Base-by-base conservation (phyloP, 345 rosid genomes). In the Capsella bursapastoris region DNA sequence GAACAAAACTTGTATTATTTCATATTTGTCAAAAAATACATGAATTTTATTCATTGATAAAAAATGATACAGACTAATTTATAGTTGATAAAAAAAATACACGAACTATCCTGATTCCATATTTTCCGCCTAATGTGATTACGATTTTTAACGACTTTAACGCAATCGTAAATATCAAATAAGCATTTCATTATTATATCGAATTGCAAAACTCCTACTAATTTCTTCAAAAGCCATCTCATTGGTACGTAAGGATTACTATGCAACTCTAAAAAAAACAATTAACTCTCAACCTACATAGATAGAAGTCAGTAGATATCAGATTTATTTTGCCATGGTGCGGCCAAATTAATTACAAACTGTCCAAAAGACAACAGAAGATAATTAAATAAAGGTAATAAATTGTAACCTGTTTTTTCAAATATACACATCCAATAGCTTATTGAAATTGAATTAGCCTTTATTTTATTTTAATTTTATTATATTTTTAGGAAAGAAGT, bases 301-400 rank as follows among this genome's bases (percentile, higher is more conserved):
- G 12, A 47, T 10, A 47, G 25, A 15, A 48, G 52, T 7, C 27
- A 15, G 52, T 48, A 7, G 52, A 57, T n/a, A 69, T 44, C 57
- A 35, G 12, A 49, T 62, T 47, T 48, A 6, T 15, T 28, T 72
- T 38, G 8, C 13, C 34, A 22, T 34, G 10, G 4, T 29, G 44
- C 32, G 53, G 61, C 60, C 29, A 72, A 51, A 62, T 51, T 72
- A 62, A 72, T 72, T 62, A 72, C 52, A 31, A 40, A 52, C 70
- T 61, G 69, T 72, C 69, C 55, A 63, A 22, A 22, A 40, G 10
- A 62, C 68, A 51, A 51, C 62, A 63, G 70, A 62, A 31, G 34
- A 50, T 53, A 38, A 62, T 15, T 72, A 38, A 72, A 72, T 61
- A 72, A 29, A 16, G 31, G 68, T 38, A 15, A 60, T 61, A 72